Evolutionary conservation across 2,329 filamentous ascomycete species (phyloP).

Genomic region (Colletotrichum tofieldiae): DNA sequence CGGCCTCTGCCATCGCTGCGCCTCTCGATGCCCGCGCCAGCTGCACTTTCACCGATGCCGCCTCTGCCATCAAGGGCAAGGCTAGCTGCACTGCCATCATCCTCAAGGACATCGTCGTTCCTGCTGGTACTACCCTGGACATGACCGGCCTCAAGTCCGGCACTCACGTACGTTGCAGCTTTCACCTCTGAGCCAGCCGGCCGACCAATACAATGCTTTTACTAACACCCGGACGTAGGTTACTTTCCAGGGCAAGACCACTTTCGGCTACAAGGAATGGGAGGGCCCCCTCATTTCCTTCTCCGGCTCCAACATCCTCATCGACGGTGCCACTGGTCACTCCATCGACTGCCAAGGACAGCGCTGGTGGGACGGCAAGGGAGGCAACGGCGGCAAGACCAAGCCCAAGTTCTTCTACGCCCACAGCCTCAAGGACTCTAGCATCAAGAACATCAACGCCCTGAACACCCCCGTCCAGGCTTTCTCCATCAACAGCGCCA

Average conservation of each 20-base stretch:
- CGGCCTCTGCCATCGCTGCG: conserved; percentile 46
- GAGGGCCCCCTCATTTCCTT: conserved; percentile 74
- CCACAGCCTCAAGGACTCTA: conserved; percentile 55
- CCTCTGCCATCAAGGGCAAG: conserved; percentile 64
- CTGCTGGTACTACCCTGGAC: conserved; percentile 72
- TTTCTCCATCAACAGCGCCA: conserved; percentile 57
- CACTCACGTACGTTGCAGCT: conserved; percentile 54
- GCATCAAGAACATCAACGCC: conserved; percentile 57
- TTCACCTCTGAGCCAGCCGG: not conserved
- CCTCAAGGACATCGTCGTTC: conserved; percentile 68
- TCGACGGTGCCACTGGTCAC: conserved; percentile 67
- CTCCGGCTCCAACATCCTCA: conserved; percentile 69
- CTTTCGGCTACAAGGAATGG: conserved; percentile 78
- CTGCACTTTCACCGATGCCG: conserved; percentile 71
- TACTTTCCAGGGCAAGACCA: conserved; percentile 77
- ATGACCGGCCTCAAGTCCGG: conserved; percentile 66
- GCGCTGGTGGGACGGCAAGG: conserved; percentile 75
- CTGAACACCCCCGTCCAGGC: conserved; percentile 60
- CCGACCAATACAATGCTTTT: no score
- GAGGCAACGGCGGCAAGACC: conserved; percentile 71
- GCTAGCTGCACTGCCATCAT: conserved; percentile 68
- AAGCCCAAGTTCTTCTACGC: conserved; percentile 76
- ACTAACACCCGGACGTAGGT: conserved; percentile 51
- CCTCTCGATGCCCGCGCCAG: conserved; percentile 45
- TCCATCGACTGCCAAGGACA: conserved; percentile 71